Percentiles rank a stretch among this genome's conserved stretches.
Conservation (phyloP, 1,139 yeast species). For the Pichia terricola region DNA sequence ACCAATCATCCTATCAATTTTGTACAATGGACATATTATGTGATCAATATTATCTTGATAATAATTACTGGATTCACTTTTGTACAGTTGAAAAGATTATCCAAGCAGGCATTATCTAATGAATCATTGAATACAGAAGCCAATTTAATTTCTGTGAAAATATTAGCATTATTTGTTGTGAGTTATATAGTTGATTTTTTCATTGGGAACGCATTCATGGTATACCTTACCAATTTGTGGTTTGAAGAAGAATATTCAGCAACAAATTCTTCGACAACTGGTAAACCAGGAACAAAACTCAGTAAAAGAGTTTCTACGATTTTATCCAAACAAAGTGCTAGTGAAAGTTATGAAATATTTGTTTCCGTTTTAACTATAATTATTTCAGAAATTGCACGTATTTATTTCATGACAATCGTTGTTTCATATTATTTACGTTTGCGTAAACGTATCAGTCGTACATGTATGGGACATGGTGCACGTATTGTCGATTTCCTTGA, state of each 20-base stretch:
- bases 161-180: constrained; percentile 52
- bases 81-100: constrained; percentile 1
- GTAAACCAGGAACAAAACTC: neutral
- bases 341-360: constrained; percentile 56
- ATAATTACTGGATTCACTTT: constrained; percentile 2
- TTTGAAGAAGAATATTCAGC: constrained; percentile 28
- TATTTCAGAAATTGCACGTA: constrained; percentile 39
- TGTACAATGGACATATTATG: constrained; percentile 76
- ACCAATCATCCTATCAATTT: constrained; percentile 84
- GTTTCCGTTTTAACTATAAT: constrained; percentile 48
- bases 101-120: constrained; percentile 1
- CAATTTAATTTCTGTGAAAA: constrained; percentile 27
- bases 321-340: constrained; percentile 24
- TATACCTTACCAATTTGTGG: constrained; percentile 73
- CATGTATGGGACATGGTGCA: constrained; percentile 6
- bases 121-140: constrained; percentile 5
- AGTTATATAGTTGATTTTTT: constrained; percentile 60
- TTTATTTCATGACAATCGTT: constrained; percentile 59
- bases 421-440: constrained; percentile 23
- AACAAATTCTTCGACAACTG: neutral
- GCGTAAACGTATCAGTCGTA: constrained; percentile 8
- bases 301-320: constrained; percentile 12
- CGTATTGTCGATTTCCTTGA: constrained; percentile 5
- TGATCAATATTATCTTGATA: constrained; percentile 39
- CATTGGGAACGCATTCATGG: constrained; percentile 56